phyloP scores from a whole-genome alignment of 352 stramenopile genomes.

The Phytophthora pinifolia region DNA sequence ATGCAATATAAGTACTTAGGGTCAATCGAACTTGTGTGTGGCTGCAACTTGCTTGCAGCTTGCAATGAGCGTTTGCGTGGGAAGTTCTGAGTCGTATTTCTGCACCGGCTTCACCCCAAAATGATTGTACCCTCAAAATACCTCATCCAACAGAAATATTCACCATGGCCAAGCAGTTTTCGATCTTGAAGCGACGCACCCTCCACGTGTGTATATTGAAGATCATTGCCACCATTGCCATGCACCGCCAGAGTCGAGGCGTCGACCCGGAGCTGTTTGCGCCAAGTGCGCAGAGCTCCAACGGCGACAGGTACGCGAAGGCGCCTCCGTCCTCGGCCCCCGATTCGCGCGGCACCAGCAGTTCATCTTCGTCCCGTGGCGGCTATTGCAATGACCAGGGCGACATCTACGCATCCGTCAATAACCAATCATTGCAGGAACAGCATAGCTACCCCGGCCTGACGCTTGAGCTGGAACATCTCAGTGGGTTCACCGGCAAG shows the following conservation, averaged over 20 bases:
- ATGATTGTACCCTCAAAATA: background rate
- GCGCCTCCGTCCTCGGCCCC: background rate
- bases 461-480: slow-evolving; percentile 64
- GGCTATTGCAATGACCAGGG: slow-evolving; percentile 16
- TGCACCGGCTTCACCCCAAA: slow-evolving; percentile 2
- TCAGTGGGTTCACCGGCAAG: slow-evolving; percentile 62
- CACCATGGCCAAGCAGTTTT: slow-evolving; percentile 10
- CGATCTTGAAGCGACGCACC: slow-evolving; percentile 29
- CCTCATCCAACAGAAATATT: slow-evolving; percentile 9
- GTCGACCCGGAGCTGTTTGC: slow-evolving; percentile 60
- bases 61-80: background rate
- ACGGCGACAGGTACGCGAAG: slow-evolving; percentile 14
- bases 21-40: too few species aligned
- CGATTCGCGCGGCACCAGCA: background rate
- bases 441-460: slow-evolving; percentile 7
- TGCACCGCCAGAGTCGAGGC: slow-evolving; percentile 36
- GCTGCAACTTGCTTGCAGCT: too few species aligned
- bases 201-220: too few species aligned
- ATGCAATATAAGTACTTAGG: too few species aligned
- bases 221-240: slow-evolving; percentile 5
- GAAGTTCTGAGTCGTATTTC: background rate
- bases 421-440: slow-evolving; percentile 17
- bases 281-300: slow-evolving; percentile 26
- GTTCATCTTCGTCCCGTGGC: slow-evolving; percentile 6
- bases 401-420: slow-evolving; percentile 16